Evolutionary conservation across 768 basidiomycete species (phyloP).

Genomic region (Cyclocybe aegerita): DNA sequence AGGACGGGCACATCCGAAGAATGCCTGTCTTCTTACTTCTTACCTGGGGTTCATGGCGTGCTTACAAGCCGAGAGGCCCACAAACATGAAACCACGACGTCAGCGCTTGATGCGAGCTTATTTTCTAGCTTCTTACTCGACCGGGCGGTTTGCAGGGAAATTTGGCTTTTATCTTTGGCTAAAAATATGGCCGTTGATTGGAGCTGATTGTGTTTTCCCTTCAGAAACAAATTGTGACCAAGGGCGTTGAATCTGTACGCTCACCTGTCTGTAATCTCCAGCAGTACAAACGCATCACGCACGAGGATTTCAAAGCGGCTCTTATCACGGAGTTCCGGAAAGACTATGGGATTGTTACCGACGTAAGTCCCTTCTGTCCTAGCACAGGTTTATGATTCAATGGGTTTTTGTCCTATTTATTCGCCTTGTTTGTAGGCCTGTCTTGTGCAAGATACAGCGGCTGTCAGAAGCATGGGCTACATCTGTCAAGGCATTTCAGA

Average conservation of each 20-base stretch:
- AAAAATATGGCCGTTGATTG: neutral
- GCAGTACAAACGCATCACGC: constrained; percentile 53
- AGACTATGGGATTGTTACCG: constrained; percentile 44
- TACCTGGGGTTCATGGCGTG: too few species aligned
- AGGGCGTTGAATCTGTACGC: constrained; percentile 87
- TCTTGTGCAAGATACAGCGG: constrained; percentile 44
- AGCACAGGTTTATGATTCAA: neutral
- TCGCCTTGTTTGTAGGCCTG: constrained; percentile 28
- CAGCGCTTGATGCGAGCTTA: too few species aligned
- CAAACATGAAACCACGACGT: too few species aligned
- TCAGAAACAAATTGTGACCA: constrained; percentile 79
- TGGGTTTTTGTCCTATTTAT: neutral
- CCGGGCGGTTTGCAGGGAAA: too few species aligned
- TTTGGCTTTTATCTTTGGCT: too few species aligned
- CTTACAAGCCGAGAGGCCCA: too few species aligned
- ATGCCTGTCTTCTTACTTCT: too few species aligned
- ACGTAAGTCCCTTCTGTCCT: constrained; percentile 20
- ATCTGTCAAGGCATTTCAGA: constrained; percentile 72
- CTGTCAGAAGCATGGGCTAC: constrained; percentile 48
- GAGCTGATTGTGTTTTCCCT: neutral
- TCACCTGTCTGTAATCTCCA: constrained; percentile 89
- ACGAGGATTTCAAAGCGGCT: constrained; percentile 69
- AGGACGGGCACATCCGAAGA: too few species aligned
- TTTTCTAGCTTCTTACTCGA: too few species aligned
- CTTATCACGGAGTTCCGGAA: constrained; percentile 67